Base-by-base conservation (phyloP, 306 rosid species). In the Lupinus albus region DNA sequence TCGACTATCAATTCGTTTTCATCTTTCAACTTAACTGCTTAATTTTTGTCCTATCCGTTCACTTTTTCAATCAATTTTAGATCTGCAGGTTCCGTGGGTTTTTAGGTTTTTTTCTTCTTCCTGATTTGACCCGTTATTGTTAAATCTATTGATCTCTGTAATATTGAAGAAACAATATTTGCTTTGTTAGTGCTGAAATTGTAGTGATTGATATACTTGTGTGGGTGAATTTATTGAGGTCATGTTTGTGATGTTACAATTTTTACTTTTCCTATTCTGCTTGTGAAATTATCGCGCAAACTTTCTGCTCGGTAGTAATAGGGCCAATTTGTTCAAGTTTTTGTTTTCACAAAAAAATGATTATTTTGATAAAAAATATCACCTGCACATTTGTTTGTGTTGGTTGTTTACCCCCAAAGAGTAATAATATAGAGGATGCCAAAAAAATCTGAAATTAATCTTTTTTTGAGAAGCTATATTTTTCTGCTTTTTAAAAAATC, bases 61-160 rank as follows among this genome's bases (percentile, higher is more conserved):
- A n/a, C 41, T 33, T 4, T 42, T 28, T 51, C 30, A 67, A 61
- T 67, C 48, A 44, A 10, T 7, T 51, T 30, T 74, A 70, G 78
- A 77, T 81, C 82, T 74, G 49, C 60, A 64, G 47, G 59, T 33
- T 50, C 28, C n/a, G 15, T 8, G 20, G 69, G 51, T 28, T 41
- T 32, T 8, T 38, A 11, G 32, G 1, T n/a, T 21, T 11, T 4
- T 35, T 36, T 20, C 2, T 20, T 20, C 25, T 17, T 76, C 30
- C 75, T 76, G n/a, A 51, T 16, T 1, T 9, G 30, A 44, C 1
- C 10, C 13, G 50, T 18, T 61, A 17, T 49, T 25, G 39, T 12
- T 74, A 45, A 54, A 66, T 72, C 57, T 44, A 45, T 35, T 35
- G 45, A 46, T 71, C 48, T 60, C 1, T 8, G 33, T 3, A 30